Base-by-base conservation (phyloP, 768 basidiomycete genomes). In the Steccherinum ochraceum region DNA sequence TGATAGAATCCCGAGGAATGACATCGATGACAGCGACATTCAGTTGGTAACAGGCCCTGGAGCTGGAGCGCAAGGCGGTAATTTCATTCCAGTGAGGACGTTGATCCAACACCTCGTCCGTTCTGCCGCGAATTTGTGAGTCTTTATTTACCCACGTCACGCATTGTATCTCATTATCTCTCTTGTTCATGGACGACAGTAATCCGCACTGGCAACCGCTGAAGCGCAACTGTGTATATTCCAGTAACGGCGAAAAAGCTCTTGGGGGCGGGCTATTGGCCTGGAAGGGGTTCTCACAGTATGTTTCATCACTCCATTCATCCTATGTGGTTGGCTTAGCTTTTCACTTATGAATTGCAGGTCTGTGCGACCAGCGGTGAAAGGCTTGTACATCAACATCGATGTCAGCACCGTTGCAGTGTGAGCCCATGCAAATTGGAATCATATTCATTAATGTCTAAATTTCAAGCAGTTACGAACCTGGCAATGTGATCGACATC, bases 291-390 rank as follows among this genome's bases (percentile, higher is more conserved):
- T 35, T 35, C 30, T 35, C 16, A 7, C 30, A 35, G 30, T 35
- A 16, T 7, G 30, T 7, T n/a, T n/a, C n/a, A 35, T 7, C 16
- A 35, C 16, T 7, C 30, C 30, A 35, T 16, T 35, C 30, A n/a
- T n/a, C 16, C 30, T 35, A 35, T 35, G 7, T 35, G 30, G 7
- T 35, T 35, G 30, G 16, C 7, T 35, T 35, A 7, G 16, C 30
- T 7, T 35, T 7, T 35, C 16, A 7, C 30, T 35, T 35, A 7
- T n/a, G n/a, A n/a, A n/a, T 7, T 44, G 12, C 26, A 61, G 60
- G 57, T 58, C 57, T 49, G 60, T 61, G 1, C 57, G 60, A 10
- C 60, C 60, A 1, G 52, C 55, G 2, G 24, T 52, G 3, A 45
- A 26, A 1, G 40, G 42, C 10, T 46, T 61, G 0, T 19, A 54